These are phyloP conservation scores for Aspergillus funiculosus DNA, from an alignment of 495 filamentous ascomycete species.

Conservation along the genomic window DNA sequence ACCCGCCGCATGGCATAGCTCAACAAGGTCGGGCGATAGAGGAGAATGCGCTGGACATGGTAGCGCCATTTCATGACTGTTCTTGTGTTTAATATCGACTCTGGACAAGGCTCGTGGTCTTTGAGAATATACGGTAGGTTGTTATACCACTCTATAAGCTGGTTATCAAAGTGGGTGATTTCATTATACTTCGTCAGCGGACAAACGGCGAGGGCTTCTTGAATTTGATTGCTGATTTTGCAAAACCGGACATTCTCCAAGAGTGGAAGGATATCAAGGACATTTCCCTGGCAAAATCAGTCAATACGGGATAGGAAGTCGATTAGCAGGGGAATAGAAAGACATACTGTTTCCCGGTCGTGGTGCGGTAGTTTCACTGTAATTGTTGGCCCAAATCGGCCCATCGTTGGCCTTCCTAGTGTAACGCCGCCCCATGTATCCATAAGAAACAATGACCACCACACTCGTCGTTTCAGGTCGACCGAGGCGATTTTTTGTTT, in stretches of 20 bases:
- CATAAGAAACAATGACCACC: conserved; percentile 77
- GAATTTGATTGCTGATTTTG: conserved; percentile 71
- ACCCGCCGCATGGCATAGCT: conserved; percentile 63
- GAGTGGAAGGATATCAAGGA: conserved; percentile 60
- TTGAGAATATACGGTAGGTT: conserved; percentile 66
- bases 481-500: conserved; percentile 26
- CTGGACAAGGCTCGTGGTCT: conserved; percentile 62
- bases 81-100: conserved; percentile 61
- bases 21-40: conserved; percentile 70
- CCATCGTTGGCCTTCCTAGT: conserved; percentile 70
- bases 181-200: conserved; percentile 62
- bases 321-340: no score
- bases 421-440: conserved; percentile 76
- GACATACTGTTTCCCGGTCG: conserved; percentile 48
- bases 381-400: conserved; percentile 66
- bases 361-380: conserved; percentile 66
- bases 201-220: conserved; percentile 66
- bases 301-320: conserved; percentile 1
- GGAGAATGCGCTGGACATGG: conserved; percentile 70
- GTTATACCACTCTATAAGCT: conserved; percentile 65
- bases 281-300: conserved; percentile 39
- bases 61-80: conserved; percentile 81
- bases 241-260: conserved; percentile 76
- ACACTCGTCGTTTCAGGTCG: conserved; percentile 65
- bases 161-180: conserved; percentile 56